Conservation (phyloP, 108 stramenopile genomes). For the Schizochytrium sp. region DNA sequence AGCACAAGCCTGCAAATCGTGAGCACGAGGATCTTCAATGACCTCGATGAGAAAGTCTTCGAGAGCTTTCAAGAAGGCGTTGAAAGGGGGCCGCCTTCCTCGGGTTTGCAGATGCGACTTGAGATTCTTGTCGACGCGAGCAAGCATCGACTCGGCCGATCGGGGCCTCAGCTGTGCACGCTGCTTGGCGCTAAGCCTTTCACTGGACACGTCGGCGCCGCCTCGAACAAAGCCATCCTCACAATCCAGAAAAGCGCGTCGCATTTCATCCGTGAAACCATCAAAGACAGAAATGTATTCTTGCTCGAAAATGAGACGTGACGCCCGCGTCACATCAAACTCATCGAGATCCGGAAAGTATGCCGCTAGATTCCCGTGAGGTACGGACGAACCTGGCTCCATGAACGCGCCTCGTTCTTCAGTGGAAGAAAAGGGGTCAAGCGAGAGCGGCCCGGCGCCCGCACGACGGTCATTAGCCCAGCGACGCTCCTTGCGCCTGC, state of each 20-base stretch:
- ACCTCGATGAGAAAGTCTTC: background rate
- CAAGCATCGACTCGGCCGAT: background rate
- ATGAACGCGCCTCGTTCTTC: too few relatives aligned
- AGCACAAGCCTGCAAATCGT: background rate
- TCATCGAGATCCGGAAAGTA: background rate
- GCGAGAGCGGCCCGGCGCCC: background rate
- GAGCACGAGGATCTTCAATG: background rate
- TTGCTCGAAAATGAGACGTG: background rate
- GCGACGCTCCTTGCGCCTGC: background rate
- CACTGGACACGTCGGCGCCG: background rate
- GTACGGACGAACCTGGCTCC: background rate
- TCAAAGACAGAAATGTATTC: background rate
- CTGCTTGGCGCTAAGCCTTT: background rate
- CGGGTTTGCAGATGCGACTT: background rate
- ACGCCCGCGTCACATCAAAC: background rate
- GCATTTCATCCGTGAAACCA: constrained; percentile 7
- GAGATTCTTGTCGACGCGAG: background rate
- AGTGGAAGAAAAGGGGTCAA: too few relatives aligned
- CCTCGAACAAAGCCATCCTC: background rate
- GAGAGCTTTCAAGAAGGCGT: background rate
- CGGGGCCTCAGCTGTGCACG: background rate
- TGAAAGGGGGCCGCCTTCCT: background rate
- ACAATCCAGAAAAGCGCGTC: background rate
- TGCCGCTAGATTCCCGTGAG: background rate
- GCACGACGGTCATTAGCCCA: background rate